These are phyloP conservation scores for Hepatocystis sp. DNA, from an alignment of 169 alveolate genomes.

Conservation along the genomic window DNA sequence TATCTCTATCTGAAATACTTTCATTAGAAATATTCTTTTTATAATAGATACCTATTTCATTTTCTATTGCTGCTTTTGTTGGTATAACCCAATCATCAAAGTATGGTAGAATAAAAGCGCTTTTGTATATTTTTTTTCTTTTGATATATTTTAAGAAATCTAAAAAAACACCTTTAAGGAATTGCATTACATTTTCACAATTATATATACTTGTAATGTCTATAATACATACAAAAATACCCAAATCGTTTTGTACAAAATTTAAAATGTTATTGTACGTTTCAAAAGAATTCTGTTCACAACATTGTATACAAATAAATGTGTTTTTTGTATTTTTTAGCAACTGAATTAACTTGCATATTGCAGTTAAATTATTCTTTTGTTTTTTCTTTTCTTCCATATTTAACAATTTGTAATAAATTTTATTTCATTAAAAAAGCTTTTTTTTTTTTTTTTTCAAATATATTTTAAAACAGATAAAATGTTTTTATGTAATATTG, in stretches of 20 bases:
- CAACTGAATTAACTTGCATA: too few relatives aligned
- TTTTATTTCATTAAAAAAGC: too few relatives aligned
- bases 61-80: constrained; percentile 2
- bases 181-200: constrained; percentile 28
- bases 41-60: background rate
- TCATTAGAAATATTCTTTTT: background rate
- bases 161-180: constrained; percentile 41
- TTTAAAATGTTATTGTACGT: constrained; percentile 33
- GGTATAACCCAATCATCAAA: constrained; percentile 60
- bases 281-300: constrained; percentile 54
- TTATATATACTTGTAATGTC: constrained; percentile 65
- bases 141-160: constrained; percentile 56
- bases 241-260: constrained; percentile 34
- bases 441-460: too few relatives aligned
- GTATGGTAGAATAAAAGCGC: constrained; percentile 47
- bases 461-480: too few relatives aligned
- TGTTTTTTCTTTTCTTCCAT: too few relatives aligned
- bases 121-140: constrained; percentile 24
- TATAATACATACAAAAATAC: constrained; percentile 18
- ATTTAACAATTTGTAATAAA: too few relatives aligned
- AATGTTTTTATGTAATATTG: too few relatives aligned
- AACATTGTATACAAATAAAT: constrained; percentile 27
- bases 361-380: too few relatives aligned
- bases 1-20: background rate
- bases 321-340: constrained; percentile 9